Conservation (phyloP, 1,284 basidiomycete species). For the Agaricales sp. region DNA sequence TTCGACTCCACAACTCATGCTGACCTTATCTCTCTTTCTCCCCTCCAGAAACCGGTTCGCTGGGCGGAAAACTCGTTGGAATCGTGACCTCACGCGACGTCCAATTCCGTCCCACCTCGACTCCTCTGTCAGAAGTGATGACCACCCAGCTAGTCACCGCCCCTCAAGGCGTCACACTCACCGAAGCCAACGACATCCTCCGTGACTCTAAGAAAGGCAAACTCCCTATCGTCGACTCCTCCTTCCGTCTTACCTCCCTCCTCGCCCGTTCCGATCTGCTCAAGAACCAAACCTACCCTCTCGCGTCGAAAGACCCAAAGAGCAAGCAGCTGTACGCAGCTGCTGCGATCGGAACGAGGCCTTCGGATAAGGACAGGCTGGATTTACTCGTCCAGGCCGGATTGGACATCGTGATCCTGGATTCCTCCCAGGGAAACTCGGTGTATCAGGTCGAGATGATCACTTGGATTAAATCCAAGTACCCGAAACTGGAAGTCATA, state of each 20-base stretch:
- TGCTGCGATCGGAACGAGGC: conserved; percentile 94
- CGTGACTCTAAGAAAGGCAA: conserved; percentile 98
- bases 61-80: conserved; percentile 88
- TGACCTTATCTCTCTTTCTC: conserved; percentile 12
- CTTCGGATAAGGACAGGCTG: conserved; percentile 82
- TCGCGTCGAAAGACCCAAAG: conserved; percentile 86
- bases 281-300: conserved; percentile 96
- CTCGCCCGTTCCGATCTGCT: conserved; percentile 94
- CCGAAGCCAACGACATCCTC: conserved; percentile 90
- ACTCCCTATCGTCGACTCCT: conserved; percentile 77
- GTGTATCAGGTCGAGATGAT: conserved; percentile 94
- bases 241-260: conserved; percentile 75
- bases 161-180: conserved; percentile 76
- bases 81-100: conserved; percentile 97
- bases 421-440: conserved; percentile 97
- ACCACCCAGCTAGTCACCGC: conserved; percentile 81
- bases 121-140: conserved; percentile 84
- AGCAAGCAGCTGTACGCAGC: conserved; percentile 97
- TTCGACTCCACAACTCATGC: conserved; percentile 16
- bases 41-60: conserved; percentile 68
- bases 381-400: conserved; percentile 86
- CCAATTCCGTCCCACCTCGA: conserved; percentile 75
- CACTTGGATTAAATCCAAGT: conserved; percentile 84
- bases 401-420: conserved; percentile 90
- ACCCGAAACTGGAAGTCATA: conserved; percentile 83